These are phyloP conservation scores for Candida adriatica DNA, from an alignment of 805 yeast species.

Conservation along the genomic window DNA sequence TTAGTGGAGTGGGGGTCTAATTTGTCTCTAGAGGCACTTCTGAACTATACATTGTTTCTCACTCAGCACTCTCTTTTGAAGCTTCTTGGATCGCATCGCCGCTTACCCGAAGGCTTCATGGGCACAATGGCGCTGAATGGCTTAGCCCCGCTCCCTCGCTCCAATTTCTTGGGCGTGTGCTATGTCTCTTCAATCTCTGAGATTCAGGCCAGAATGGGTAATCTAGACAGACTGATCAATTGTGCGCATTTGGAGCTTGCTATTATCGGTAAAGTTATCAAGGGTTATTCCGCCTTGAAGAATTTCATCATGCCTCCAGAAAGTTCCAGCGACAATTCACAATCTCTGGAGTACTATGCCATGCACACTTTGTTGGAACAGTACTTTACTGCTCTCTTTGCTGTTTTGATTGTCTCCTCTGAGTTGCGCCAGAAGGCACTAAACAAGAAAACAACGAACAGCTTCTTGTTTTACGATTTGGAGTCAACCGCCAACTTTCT, in stretches of 20 bases:
- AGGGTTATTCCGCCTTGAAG: constrained; percentile 3
- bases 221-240: constrained; percentile 10
- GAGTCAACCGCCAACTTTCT: constrained; percentile 13
- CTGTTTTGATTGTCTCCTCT: constrained; percentile 10
- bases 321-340: constrained; percentile 4
- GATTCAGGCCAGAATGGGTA: constrained; percentile 11
- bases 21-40: constrained; percentile 15
- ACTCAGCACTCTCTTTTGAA: constrained; percentile 10
- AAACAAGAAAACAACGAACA: constrained; percentile 5
- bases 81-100: constrained; percentile 11
- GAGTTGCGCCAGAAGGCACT: constrained; percentile 16
- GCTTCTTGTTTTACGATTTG: constrained; percentile 12
- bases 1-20: constrained; percentile 18
- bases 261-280: constrained; percentile 8
- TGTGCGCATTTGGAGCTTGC: constrained; percentile 9
- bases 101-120: constrained; percentile 6
- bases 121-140: constrained; percentile 9
- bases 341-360: constrained; percentile 9
- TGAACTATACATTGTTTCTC: constrained; percentile 14
- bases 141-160: constrained; percentile 23
- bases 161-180: constrained; percentile 16
- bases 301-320: constrained; percentile 3
- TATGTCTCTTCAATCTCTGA: constrained; percentile 3
- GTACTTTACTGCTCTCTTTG: constrained; percentile 11
- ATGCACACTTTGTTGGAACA: constrained; percentile 11